Evolutionary conservation across 495 filamentous ascomycete species (phyloP).

Genomic region (Haplographium delicatum): DNA sequence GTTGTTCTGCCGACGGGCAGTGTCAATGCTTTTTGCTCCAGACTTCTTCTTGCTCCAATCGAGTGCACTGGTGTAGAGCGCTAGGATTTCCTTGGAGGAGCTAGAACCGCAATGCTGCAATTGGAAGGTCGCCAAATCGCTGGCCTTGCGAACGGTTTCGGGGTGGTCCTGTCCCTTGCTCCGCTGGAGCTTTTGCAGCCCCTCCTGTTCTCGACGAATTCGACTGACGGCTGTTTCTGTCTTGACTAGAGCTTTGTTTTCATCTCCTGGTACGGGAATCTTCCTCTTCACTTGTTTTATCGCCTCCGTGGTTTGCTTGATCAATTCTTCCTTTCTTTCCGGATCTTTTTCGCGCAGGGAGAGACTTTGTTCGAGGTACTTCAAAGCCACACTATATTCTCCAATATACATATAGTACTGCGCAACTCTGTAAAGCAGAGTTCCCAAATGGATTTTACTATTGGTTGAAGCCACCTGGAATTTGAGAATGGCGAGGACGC

Average conservation of each 20-base stretch:
- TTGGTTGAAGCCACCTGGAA: background rate
- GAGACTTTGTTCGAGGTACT: background rate
- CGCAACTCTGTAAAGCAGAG: background rate
- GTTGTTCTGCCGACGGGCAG: background rate
- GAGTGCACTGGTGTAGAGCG: background rate
- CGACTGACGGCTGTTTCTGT: no score
- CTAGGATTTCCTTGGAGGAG: background rate
- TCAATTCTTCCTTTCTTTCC: background rate
- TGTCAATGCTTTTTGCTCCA: background rate
- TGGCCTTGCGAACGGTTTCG: background rate
- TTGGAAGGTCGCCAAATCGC: background rate
- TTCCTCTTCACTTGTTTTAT: background rate
- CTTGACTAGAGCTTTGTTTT: no score
- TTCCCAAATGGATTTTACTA: background rate
- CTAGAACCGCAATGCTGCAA: background rate
- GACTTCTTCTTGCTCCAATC: background rate
- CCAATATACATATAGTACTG: background rate
- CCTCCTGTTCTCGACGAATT: background rate
- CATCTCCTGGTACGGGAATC: background rate
- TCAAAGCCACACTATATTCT: background rate
- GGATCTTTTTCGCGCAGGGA: background rate
- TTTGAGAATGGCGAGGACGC: background rate
- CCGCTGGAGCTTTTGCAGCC: background rate
- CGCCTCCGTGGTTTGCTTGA: background rate
- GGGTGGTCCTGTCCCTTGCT: background rate